Evolutionary conservation across 441 rosid genomes (phyloP).

Genomic region (Syzygium malaccense): DNA sequence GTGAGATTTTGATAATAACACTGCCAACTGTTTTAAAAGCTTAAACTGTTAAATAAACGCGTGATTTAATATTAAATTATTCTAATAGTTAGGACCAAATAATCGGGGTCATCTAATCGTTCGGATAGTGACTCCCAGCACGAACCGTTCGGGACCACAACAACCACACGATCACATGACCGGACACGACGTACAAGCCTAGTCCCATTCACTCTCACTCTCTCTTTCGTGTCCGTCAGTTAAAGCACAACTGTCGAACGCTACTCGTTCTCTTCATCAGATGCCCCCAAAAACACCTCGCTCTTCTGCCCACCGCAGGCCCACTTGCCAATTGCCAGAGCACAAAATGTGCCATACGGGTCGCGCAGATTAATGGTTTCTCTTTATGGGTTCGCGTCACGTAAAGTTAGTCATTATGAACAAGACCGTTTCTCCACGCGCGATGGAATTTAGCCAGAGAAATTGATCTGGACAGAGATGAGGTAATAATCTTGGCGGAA

Average conservation of each 20-base stretch:
- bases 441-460: too few species aligned
- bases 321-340: background rate
- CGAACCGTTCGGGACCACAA: background rate
- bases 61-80: too few species aligned
- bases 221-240: background rate
- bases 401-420: background rate
- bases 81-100: background rate
- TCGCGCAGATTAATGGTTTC: background rate
- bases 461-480: too few species aligned
- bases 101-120: background rate
- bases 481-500: too few species aligned
- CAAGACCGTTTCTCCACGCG: background rate
- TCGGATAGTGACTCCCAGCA: background rate
- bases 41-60: too few species aligned
- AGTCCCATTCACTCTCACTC: background rate
- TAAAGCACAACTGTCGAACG: background rate
- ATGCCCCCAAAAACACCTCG: background rate
- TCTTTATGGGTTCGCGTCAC: background rate
- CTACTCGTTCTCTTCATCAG: background rate
- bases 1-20: fast-evolving
- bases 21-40: too few species aligned
- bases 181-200: background rate
- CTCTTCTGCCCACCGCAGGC: background rate
- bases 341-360: background rate
- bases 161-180: background rate